Base-by-base conservation (phyloP, 202 grass and related monocot species). In the Setaria viridis region DNA sequence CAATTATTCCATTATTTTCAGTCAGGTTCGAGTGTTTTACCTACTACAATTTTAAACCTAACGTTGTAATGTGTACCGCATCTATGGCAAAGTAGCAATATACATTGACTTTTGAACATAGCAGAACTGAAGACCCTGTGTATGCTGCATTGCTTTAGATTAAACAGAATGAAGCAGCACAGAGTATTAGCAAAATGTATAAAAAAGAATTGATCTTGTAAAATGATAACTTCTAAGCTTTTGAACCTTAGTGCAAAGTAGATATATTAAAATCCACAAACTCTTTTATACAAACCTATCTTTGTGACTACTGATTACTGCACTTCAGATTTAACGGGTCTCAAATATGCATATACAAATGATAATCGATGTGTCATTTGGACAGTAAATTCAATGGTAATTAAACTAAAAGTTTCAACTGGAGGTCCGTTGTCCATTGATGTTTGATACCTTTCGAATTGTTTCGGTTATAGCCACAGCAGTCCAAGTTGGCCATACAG, bases 381-480 rank as follows among this genome's bases (percentile, higher is more conserved):
- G 32, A 70, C 68, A 77, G 0, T 58, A 62, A 49, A 25, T 42
- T 59, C 7, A 67, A 67, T 11, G 17, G 11, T 48, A 42, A 54
- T 70, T 48, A 70, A 11, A 72, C 19, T 4, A 47, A 47, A 51
- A 68, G 3, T 50, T 41, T 39, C 37, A 85, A 70, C 32, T 65
- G 62, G 29, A 65, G 32, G 29, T 59, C 12, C 6, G 35, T 83
- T 16, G 1, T 71, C 46, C 1, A 25, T 59, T 59, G n/a, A 59
- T 21, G n/a, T 85, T 51, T 70, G 34, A 25, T 85, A 98, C 96
- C 91, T 95, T 95, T 58, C 96, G 74, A 85, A 92, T 67, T 70
- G 96, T 98, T 86, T 98, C 96, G 49, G 93, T 92, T 73, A 93
- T n/a, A 80, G 96, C 93, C 15, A 98, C 96, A 11, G 88, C 88